These are phyloP conservation scores for Entomortierella parvispora DNA, from an alignment of 192 early-diverging fungal species.

Conservation along the genomic window DNA sequence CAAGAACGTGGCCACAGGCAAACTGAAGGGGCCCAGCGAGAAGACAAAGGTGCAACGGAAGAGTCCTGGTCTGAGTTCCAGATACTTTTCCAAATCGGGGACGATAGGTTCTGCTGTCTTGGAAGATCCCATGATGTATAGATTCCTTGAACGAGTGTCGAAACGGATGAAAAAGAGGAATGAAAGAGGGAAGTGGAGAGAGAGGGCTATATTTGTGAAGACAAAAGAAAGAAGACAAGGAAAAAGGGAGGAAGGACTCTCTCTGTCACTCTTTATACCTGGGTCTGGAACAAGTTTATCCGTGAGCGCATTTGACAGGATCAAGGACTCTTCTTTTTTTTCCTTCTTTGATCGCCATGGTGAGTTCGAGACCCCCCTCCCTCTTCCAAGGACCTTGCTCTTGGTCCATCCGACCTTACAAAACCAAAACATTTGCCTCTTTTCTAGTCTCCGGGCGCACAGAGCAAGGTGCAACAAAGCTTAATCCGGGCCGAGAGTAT, in stretches of 20 bases:
- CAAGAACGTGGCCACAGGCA: slow-evolving; percentile 28
- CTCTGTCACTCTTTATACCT: background rate
- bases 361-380: slow-evolving; percentile 2
- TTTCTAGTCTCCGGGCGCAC: background rate
- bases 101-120: background rate
- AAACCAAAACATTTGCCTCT: background rate
- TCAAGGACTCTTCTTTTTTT: background rate
- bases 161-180: background rate
- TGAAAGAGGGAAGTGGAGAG: background rate
- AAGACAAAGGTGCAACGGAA: slow-evolving; percentile 21
- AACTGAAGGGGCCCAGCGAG: background rate
- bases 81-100: slow-evolving; percentile 19
- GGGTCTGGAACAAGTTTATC: background rate
- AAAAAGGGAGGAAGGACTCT: background rate
- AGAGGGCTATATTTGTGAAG: no score
- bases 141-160: background rate
- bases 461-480: no score
- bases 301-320: background rate
- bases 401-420: no score
- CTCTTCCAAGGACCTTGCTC: no score
- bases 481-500: no score
- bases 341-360: background rate
- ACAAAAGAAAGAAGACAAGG: background rate
- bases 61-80: slow-evolving; percentile 23
- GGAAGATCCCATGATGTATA: background rate